Base-by-base conservation (phyloP, 345 rosid species). In the Gossypium anomalum region DNA sequence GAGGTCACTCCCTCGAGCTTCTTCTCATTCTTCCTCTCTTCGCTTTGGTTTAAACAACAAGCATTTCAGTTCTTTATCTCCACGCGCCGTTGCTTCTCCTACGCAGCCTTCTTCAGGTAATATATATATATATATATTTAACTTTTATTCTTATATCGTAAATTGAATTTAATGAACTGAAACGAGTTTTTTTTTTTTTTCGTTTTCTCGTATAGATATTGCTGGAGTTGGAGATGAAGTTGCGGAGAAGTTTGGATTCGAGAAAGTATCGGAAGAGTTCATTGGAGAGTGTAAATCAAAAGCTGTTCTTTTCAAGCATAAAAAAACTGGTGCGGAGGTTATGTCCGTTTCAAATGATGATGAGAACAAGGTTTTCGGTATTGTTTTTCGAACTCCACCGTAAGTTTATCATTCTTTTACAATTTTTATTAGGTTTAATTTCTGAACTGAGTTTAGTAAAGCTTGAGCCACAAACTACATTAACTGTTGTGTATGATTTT, bases 321-420 rank as follows among this genome's bases (percentile, higher is more conserved):
- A 90, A 86, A 93, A 90, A 83, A 91, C 98, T 2, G 98, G 98
- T 25, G 87, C 94, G 9, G 93, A 95, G 81, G 86, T 95, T 59
- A 91, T 92, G 94, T 93, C 98, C 47, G 96, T 95, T 64, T 89
- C 97, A 7, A 95, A 95, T 29, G 89, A 87, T 16, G 97, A 92
- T 55, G 95, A 92, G 89, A 92, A 92, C 80, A 92, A 92, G 84
- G 97, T 90, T 73, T 92, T 90, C 3, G 97, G 97, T 63, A 82
- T 92, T 80, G 90, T 92, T 73, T 78, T 92, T 60, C 92, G 99
- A 57, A 95, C 98, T 27, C 98, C 98, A 1, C 97, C 98, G 92
- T 92, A 82, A 86, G 97, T 85, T 19, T 23, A 49, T 61, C 56
- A 2, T 41, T 61, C 43, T 17, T 9, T 76, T 52, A 58, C 14